phyloP scores from a whole-genome alignment of 805 yeast genomes.

The Debaryomyces tyrocola region DNA sequence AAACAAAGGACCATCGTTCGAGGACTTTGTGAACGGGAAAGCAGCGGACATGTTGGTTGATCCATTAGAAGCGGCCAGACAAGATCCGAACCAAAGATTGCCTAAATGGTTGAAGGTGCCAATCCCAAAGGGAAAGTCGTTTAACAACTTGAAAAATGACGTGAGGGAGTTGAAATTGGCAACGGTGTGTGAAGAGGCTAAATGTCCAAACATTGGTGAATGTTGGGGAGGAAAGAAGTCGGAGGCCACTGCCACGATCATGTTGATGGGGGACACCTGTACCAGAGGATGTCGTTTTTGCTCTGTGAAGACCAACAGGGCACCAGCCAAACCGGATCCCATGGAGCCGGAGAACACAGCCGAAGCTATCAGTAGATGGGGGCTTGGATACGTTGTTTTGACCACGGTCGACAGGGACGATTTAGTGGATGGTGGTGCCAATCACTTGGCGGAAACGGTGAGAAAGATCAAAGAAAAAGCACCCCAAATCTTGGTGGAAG shows the following conservation, averaged over 20 bases:
- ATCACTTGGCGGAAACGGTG: slow-evolving; percentile 88
- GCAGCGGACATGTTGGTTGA: slow-evolving; percentile 69
- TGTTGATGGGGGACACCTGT: slow-evolving; percentile 98
- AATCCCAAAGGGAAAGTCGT: slow-evolving; percentile 92
- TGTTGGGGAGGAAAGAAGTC: slow-evolving; percentile 98
- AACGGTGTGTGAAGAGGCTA: slow-evolving; percentile 98
- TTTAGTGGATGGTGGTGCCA: slow-evolving; percentile 87
- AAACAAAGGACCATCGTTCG: slow-evolving; percentile 88
- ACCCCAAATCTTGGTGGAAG: slow-evolving; percentile 89
- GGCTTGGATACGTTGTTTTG: slow-evolving; percentile 93
- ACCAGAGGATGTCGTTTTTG: slow-evolving; percentile 99
- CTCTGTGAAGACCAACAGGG: slow-evolving; percentile 89
- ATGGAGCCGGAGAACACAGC: slow-evolving; percentile 98
- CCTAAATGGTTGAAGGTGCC: slow-evolving; percentile 96
- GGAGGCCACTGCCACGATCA: slow-evolving; percentile 95
- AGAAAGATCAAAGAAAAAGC: slow-evolving; percentile 79
- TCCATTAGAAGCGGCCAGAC: slow-evolving; percentile 74
- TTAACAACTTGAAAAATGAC: slow-evolving; percentile 77
- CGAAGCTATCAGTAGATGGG: slow-evolving; percentile 96
- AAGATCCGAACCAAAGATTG: slow-evolving; percentile 66
- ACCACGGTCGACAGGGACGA: slow-evolving; percentile 99
- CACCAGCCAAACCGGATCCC: slow-evolving; percentile 89
- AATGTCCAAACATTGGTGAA: slow-evolving; percentile 99
- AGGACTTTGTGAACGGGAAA: slow-evolving; percentile 81
- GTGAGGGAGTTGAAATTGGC: slow-evolving; percentile 84